Evolutionary conservation across 805 yeast species (phyloP).

Genomic region (Schwanniomyces sp.): DNA sequence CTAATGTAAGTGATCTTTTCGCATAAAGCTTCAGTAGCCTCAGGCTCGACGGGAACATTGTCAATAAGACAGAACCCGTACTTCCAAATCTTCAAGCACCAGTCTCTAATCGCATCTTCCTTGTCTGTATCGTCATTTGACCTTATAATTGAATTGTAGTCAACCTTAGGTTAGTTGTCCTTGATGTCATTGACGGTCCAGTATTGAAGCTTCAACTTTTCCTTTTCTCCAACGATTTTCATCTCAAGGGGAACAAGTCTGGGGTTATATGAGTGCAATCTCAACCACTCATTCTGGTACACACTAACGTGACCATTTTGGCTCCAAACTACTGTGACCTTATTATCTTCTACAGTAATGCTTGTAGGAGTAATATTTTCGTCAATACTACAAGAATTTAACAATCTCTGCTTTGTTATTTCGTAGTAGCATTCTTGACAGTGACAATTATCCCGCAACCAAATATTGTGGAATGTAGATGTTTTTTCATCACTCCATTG

Average conservation of each 20-base stretch:
- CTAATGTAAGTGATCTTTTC: conserved; percentile 59
- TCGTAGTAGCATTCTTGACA: conserved; percentile 55
- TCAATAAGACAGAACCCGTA: conserved; percentile 64
- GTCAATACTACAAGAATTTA: conserved; percentile 50
- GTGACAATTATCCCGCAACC: conserved; percentile 68
- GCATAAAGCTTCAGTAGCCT: conserved; percentile 56
- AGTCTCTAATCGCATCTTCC: conserved; percentile 49
- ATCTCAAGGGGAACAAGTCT: conserved; percentile 31
- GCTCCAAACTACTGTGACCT: conserved; percentile 35
- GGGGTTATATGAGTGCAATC: conserved; percentile 54
- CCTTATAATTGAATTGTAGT: conserved; percentile 46
- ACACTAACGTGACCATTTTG: conserved; percentile 37
- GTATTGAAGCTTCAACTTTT: conserved; percentile 26
- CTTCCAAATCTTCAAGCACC: conserved; percentile 53
- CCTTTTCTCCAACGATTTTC: conserved; percentile 26
- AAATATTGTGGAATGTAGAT: conserved; percentile 45
- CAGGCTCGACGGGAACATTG: conserved; percentile 59
- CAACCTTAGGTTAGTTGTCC: conserved; percentile 46
- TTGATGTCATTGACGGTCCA: conserved; percentile 49
- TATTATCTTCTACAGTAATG: conserved; percentile 9
- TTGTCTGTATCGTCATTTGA: conserved; percentile 25
- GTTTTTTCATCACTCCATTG: conserved; percentile 5
- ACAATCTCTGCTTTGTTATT: conserved; percentile 57
- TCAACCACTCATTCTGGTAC: conserved; percentile 44
- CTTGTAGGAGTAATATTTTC: conserved; percentile 24